Evolutionary conservation across 2,329 filamentous ascomycete genomes (phyloP), one percentile per base, ranked within the genome.

Genomic region (Zasmidium angulare): DNA sequence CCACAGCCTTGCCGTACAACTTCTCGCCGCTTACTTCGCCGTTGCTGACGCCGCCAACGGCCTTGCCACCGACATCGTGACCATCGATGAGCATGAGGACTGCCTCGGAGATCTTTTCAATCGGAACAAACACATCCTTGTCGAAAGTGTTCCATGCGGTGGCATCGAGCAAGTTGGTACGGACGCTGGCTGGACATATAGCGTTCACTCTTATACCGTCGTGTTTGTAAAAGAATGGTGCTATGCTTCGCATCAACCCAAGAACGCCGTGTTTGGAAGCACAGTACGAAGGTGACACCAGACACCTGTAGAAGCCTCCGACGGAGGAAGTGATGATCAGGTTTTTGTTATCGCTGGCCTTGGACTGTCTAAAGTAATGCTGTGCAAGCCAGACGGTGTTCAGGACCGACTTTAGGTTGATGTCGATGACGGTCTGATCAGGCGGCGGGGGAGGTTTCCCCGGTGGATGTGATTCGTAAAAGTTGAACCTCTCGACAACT

Each of bases 181-280:
- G 64, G 7, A 77, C 74, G 0, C 71, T 72, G 0, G 71, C 75
- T 1, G 74, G 74, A n/a, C 71, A 76, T 0, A 76, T 75, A 23
- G 76, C 78, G 72, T 86, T 86, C 53, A 86, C 68, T 19, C 84
- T 80, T 47, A 86, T 78, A 1, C 81, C 78, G 1, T 80, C 59
- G 12, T 22, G 26, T 23, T 6, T 55, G 23, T 19, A 68, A 63
- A 12, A 75, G 66, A 1, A 63, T 2, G 71, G 69, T 1, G 75
- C 69, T 12, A 84, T 71, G 2, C 79, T 78, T 31, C 83, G 76
- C 17, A 81, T 75, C 50, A 84, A 77, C 1, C 83, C 83, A 0
- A 85, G 61, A 0, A 83, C 78, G 23, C 77, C 83, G 53, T 84
- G 80, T 58, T 86, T 74, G 1, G 79, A 76, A 1, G 79, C 78